Conservation (phyloP, 352 stramenopile species). For the Phytophthora nicotianae region DNA sequence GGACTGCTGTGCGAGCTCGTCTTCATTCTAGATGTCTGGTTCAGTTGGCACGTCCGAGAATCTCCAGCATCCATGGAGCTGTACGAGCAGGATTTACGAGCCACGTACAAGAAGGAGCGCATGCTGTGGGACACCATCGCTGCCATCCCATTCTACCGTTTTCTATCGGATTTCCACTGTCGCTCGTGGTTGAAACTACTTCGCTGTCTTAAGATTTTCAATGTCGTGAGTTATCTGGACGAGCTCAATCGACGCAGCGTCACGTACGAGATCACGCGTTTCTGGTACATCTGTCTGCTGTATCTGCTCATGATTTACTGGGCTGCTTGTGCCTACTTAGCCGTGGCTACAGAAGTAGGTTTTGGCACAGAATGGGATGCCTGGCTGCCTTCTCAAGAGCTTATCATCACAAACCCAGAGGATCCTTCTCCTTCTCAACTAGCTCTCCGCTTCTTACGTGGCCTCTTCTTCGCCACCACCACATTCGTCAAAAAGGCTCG, state of each 20-base stretch:
- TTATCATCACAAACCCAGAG: slow-evolving; percentile 37
- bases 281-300: slow-evolving; percentile 57
- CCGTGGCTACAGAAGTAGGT: slow-evolving; percentile 38
- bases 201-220: slow-evolving; percentile 56
- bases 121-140: slow-evolving; percentile 48
- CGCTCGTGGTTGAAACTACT: slow-evolving; percentile 41
- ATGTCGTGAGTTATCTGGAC: slow-evolving; percentile 57
- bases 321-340: slow-evolving; percentile 56
- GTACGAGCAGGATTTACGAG: slow-evolving; percentile 49
- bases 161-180: slow-evolving; percentile 40
- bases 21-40: slow-evolving; percentile 60
- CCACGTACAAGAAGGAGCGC: slow-evolving; percentile 49
- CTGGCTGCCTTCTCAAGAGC: slow-evolving; percentile 48
- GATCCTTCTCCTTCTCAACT: slow-evolving; percentile 26
- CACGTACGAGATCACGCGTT: slow-evolving; percentile 55
- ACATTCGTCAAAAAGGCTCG: slow-evolving; percentile 54
- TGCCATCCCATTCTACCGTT: slow-evolving; percentile 46
- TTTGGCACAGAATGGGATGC: slow-evolving; percentile 57
- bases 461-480: slow-evolving; percentile 53
- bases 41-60: slow-evolving; percentile 49
- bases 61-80: slow-evolving; percentile 46
- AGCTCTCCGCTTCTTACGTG: slow-evolving; percentile 43
- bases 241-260: slow-evolving; percentile 66
- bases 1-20: slow-evolving; percentile 46
- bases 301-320: slow-evolving; percentile 71